phyloP scores from a whole-genome alignment of 1,284 basidiomycete genomes.

The Mixia osmundae region DNA sequence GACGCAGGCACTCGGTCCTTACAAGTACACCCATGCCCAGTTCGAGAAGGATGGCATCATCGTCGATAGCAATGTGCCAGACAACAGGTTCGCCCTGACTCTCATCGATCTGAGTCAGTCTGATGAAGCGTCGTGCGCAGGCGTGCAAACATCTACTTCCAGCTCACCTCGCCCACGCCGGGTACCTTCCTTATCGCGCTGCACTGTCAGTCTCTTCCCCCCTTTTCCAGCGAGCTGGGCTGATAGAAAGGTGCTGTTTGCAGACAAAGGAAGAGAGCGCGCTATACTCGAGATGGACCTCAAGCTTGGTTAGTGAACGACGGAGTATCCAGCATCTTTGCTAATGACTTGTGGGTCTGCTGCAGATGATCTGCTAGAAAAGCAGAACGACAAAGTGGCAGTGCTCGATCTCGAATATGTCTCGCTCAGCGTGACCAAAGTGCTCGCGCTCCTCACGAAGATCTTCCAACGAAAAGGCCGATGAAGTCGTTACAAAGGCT shows the following conservation, averaged over 20 bases:
- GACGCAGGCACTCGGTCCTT: slow-evolving; percentile 71
- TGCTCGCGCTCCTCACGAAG: too few relatives aligned
- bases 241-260: neutral
- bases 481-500: too few relatives aligned
- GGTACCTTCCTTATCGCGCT: slow-evolving; percentile 97
- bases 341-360: too few relatives aligned
- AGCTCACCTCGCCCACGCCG: slow-evolving; percentile 86
- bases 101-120: neutral
- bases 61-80: slow-evolving; percentile 92
- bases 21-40: slow-evolving; percentile 90
- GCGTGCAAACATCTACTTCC: slow-evolving; percentile 94
- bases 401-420: slow-evolving; percentile 91
- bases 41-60: slow-evolving; percentile 99
- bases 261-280: neutral
- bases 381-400: slow-evolving; percentile 98
- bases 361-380: slow-evolving; percentile 94
- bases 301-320: too few relatives aligned
- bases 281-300: slow-evolving; percentile 86
- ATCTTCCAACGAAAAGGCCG: too few relatives aligned
- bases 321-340: too few relatives aligned
- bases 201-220: slow-evolving; percentile 31
- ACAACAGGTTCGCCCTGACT: slow-evolving; percentile 47
- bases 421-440: slow-evolving; percentile 85
- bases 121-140: slow-evolving; percentile 25
- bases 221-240: neutral